phyloP scores from a whole-genome alignment of 1,139 yeast species.

The Hyphopichia khmerensis region DNA sequence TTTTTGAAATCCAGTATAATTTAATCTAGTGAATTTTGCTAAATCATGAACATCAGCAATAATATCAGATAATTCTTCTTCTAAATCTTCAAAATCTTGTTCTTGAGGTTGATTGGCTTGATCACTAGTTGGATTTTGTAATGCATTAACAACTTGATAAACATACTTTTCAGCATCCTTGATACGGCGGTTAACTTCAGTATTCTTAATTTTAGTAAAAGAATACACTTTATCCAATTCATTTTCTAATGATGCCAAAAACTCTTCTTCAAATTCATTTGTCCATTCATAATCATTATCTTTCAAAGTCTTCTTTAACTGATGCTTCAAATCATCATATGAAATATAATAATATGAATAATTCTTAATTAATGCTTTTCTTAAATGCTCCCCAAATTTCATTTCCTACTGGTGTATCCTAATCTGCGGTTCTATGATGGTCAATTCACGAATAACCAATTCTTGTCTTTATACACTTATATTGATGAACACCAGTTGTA shows the following conservation, averaged over 20 bases:
- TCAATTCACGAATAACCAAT: too few species aligned
- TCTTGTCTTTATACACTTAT: too few species aligned
- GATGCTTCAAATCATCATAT: conserved; percentile 85
- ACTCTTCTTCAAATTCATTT: conserved; percentile 75
- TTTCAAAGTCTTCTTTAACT: conserved; percentile 64
- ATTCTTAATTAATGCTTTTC: conserved; percentile 73
- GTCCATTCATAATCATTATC: conserved; percentile 63
- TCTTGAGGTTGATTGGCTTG: conserved; percentile 48
- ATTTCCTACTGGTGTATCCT: too few species aligned
- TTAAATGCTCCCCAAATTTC: conserved; percentile 79
- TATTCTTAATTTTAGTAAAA: conserved; percentile 82
- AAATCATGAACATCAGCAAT: conserved; percentile 97
- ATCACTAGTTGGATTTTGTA: conserved; percentile 20
- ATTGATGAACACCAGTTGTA: too few species aligned
- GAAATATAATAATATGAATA: conserved; percentile 87
- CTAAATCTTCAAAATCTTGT: conserved; percentile 86
- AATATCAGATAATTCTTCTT: conserved; percentile 86
- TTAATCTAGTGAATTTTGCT: conserved; percentile 87
- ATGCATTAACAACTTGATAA: conserved; percentile 55
- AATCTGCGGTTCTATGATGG: too few species aligned
- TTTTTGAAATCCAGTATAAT: conserved; percentile 95
- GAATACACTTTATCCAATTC: conserved; percentile 90
- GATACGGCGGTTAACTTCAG: conserved; percentile 80
- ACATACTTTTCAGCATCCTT: conserved; percentile 76
- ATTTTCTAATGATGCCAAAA: conserved; percentile 67